Evolutionary conservation across 2,329 filamentous ascomycete genomes (phyloP).

Genomic region (Ophiostoma himal-ulmi): DNA sequence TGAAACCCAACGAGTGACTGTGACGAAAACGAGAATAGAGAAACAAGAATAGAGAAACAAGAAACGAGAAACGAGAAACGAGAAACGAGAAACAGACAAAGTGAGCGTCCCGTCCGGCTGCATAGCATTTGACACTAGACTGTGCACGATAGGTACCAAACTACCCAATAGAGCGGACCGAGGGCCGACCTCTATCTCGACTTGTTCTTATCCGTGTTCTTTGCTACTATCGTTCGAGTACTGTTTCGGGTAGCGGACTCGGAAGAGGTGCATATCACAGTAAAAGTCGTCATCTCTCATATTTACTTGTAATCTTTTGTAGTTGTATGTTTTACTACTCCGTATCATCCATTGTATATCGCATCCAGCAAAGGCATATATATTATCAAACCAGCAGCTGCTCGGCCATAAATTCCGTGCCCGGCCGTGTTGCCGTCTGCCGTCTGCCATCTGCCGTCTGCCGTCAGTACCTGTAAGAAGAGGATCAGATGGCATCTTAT

Average conservation of each 20-base stretch:
- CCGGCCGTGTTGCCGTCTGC: background rate
- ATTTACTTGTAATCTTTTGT: background rate
- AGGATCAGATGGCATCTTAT: too few relatives aligned
- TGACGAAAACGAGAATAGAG: background rate
- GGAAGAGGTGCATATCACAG: background rate
- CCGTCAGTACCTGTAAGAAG: too few relatives aligned
- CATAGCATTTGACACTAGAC: background rate
- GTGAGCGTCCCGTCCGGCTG: background rate
- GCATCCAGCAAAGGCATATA: background rate
- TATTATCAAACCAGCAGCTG: too few relatives aligned
- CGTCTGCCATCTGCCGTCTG: too few relatives aligned
- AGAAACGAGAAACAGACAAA: background rate
- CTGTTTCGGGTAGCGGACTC: background rate
- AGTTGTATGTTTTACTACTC: background rate
- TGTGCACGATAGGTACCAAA: background rate
- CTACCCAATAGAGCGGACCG: background rate
- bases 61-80: background rate
- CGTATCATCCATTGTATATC: background rate
- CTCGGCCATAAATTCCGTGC: background rate
- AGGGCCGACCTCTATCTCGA: background rate
- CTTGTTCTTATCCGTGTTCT: background rate
- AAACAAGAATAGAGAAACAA: background rate
- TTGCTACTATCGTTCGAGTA: background rate
- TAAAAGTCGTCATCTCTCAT: background rate
- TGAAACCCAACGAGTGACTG: background rate